Evolutionary conservation across 257 asterid species (phyloP), one percentile per base, ranked within the genome.

Genomic region (Solanum ossicruentum): DNA sequence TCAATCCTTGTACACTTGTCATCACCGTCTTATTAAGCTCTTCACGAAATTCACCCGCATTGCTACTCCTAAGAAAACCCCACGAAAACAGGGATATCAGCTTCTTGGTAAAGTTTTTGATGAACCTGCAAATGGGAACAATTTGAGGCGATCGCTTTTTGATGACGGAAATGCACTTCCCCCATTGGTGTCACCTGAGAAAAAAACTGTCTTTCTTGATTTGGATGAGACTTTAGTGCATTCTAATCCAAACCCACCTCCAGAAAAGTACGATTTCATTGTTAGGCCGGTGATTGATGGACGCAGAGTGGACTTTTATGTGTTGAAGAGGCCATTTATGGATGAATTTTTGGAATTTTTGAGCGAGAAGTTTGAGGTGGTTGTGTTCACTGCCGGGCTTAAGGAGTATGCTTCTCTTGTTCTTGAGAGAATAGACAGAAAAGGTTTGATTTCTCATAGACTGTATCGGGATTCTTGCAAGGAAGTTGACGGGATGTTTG

Each of bases 211-310:
- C 1, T 93, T 96, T 81, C 99, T 96, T 21, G 99, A 96, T 77
- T 85, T 96, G 78, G 99, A 96, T 73, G 99, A 96, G 66, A 96
- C 99, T 1, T 84, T 96, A 81, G 95, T 96, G 80, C 99, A 96
- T 85, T 93, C 98, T 23, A 90, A 89, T 3, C 89, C 93, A 16
- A 89, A 57, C 32, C 84, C 89, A 1, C 95, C 97, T 2, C 97
- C 97, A 3, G 98, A 90, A 54, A 93, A 87, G 88, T 94, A 90
- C 10, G 97, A 96, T 88, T 96, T 96, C 83, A 79, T 94, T 1
- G 97, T 96, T 56, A 88, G 93, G 89, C 98, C 98, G 28, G 88
- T 93, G 87, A 90, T 96, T 56, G 97, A 93, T 12, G 99, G 97
- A 0, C 92, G 89, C 47, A 88, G 83, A 18, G 91, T 90, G 1